Evolutionary conservation across 768 basidiomycete species (phyloP), one percentile per base, ranked within the genome.

Genomic region (Mrakia hoshinonis): DNA sequence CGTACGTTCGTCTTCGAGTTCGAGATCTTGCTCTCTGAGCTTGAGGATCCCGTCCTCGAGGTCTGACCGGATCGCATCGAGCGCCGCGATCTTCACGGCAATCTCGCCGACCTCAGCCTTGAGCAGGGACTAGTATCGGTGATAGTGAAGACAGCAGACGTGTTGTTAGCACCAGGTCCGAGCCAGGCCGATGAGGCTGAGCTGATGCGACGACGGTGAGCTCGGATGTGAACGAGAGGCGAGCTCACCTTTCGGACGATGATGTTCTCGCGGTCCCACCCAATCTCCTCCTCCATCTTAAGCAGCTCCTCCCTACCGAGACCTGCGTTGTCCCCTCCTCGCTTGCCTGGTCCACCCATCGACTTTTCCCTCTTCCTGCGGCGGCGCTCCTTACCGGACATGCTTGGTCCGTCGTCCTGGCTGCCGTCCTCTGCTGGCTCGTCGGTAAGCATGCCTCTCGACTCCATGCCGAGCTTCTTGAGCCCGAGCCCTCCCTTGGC

Each of bases 1-100:
- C 91, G 76, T 76, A 94, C 92, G 80, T 81, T 99, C 95, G 73
- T 96, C 95, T 76, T 96, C 92, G n/a, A 99, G 81, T 77, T 97
- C 95, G 29, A 99, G 82, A 73, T 96, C 94, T 75, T 98, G 95
- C 78, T 99, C 95, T 70, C 94, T 90, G 58, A 97, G 78, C 77
- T 86, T 89, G 39, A 98, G 81, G 9, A 99, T 82, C 77, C 91
- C 88, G 52, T 87, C 83, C 77, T 93, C 90, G 31, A 98, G 82
- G 74, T 88, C 88, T 11, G 85, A 83, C 67, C 92, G 83, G 69
- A 97, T 90, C 20, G 81, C 83, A 75, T 94, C 91, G 46, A 98
- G 81, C 5, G 88, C 86, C 64, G 87, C 86, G 62, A 98, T 97
- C 83, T 96, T 97, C 74, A 85, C 84, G 31, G 90, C 88, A 26